These are phyloP conservation scores for Pistacia integerrima DNA, from an alignment of 345 rosid species.

Conservation along the genomic window DNA sequence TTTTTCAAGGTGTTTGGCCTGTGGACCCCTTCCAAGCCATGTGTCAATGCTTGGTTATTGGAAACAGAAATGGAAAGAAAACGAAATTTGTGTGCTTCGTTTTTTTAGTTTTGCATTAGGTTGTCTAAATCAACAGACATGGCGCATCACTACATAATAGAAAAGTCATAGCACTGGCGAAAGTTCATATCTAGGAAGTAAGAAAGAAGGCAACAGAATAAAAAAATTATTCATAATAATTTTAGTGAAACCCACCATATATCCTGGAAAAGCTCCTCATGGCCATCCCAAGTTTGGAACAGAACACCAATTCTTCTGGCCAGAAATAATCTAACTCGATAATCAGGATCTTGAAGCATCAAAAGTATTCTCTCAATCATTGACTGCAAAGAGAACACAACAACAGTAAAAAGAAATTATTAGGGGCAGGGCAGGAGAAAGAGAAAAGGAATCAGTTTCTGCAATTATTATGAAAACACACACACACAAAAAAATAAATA, in stretches of 20 bases:
- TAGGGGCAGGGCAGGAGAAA: neutral
- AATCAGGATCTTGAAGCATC: slow-evolving; percentile 82
- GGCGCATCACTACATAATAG: neutral
- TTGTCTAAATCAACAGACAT: neutral
- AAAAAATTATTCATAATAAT: neutral
- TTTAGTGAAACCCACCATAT: slow-evolving; percentile 62
- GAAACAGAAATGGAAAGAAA: too few species aligned
- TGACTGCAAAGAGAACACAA: slow-evolving; percentile 43
- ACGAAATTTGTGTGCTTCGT: too few species aligned
- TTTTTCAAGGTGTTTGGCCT: too few species aligned
- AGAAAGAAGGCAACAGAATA: neutral
- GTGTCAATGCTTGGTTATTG: too few species aligned
- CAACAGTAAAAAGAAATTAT: neutral
- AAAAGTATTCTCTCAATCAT: slow-evolving; percentile 73
- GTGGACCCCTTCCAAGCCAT: too few species aligned
- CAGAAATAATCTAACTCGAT: slow-evolving; percentile 75
- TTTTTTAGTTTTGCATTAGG: too few species aligned
- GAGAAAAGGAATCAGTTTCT: neutral
- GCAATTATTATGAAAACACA: neutral
- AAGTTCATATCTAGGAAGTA: neutral
- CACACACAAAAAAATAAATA: neutral
- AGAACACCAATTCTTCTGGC: slow-evolving; percentile 76
- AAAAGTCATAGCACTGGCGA: neutral
- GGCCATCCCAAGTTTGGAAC: slow-evolving; percentile 98
- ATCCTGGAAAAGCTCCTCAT: slow-evolving; percentile 85